A percentile compares a stretch with the other conserved stretches of the same genome.
Evolutionary conservation across 2,329 filamentous ascomycete species (phyloP).

Genomic region (Alternaria brassicae): DNA sequence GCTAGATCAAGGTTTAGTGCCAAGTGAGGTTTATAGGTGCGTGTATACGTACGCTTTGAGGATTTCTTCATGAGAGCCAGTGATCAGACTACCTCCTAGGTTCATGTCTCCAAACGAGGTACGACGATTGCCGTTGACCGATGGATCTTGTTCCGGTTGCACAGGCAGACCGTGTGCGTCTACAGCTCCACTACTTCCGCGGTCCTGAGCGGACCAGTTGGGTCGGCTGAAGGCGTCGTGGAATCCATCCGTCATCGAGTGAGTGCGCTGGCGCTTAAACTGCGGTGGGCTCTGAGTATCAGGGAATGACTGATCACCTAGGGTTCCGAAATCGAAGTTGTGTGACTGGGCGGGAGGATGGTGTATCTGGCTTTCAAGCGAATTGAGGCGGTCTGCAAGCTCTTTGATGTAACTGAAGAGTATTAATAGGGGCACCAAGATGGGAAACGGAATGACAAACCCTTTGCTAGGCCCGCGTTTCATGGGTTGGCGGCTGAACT

Average conservation of each 20-base stretch:
- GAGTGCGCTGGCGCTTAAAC: conserved; percentile 47
- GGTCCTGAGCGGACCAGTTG: conserved; percentile 46
- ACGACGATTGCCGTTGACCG: conserved; percentile 44
- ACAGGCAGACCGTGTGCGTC: conserved; percentile 26
- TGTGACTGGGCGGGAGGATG: conserved; percentile 34
- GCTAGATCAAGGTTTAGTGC: conserved; percentile 30
- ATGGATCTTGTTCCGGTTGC: conserved; percentile 40
- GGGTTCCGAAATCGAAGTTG: conserved; percentile 39
- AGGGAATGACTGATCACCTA: conserved; percentile 41
- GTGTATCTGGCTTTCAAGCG: conserved; percentile 49
- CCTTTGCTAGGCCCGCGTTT: conserved; percentile 54
- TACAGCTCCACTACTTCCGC: conserved; percentile 38
- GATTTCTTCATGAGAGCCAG: conserved; percentile 43
- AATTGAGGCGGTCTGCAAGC: conserved; percentile 49
- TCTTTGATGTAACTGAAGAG: conserved; percentile 51
- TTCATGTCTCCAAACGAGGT: conserved; percentile 47
- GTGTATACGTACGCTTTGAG: conserved; percentile 44
- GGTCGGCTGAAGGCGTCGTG: conserved; percentile 42
- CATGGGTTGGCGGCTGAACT: conserved; percentile 52
- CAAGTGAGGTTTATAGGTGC: not conserved
- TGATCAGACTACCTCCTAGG: conserved; percentile 44
- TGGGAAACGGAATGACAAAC: conserved; percentile 21
- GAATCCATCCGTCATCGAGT: conserved; percentile 49
- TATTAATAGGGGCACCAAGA: conserved; percentile 16
- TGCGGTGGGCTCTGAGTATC: conserved; percentile 43